Base-by-base conservation (phyloP, 2,329 filamentous ascomycete genomes). In the Aspergillus pseudoviridinutans region DNA sequence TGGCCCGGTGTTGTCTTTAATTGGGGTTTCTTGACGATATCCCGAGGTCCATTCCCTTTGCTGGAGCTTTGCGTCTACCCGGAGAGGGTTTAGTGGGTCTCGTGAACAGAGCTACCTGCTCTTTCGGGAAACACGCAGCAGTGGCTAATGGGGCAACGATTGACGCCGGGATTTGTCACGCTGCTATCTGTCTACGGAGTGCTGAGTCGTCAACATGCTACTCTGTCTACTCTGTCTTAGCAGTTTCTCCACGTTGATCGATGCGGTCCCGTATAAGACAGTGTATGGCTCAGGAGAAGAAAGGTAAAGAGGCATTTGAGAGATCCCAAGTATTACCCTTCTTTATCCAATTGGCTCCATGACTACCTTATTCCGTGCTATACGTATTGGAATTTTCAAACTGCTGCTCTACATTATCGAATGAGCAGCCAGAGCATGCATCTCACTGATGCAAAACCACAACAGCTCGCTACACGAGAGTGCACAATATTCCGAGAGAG, bases 401-500 rank as follows among this genome's bases (percentile, higher is more conserved):
- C 9, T 20, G 3, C 8, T 46, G 42, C 42, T 46, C 42, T 22
- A 24, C 20, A 46, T 4, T 4, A 14, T 46, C 10, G 44, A 27
- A 47, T 47, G 12, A 27, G 7, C 24, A 7, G 24, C 24, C 22
- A 47, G 12, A 17, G 12, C 32, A 38, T 47, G 22, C 35, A 51
- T 63, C 53, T 53, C 38, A 55, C 51, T 5, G 20, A 27, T 47
- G 22, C 44, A 47, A 35, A 6, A 14, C 32, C 32, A 38, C 32
- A 17, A 24, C 20, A 6, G 44, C 44, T 27, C 24, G 57, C 57
- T 53, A 58, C 50, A 62, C 56, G 50, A 49, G 25, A 32, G 20
- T n/a, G 27, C n/a, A 25, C 57, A 65, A 63, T 61, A 35, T 59
- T 61, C 63, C 62, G 63, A 60, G 22, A 53, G 58, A 60, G 53